Evolutionary conservation across 768 basidiomycete species (phyloP).

Genomic region (Amanita exitialis): DNA sequence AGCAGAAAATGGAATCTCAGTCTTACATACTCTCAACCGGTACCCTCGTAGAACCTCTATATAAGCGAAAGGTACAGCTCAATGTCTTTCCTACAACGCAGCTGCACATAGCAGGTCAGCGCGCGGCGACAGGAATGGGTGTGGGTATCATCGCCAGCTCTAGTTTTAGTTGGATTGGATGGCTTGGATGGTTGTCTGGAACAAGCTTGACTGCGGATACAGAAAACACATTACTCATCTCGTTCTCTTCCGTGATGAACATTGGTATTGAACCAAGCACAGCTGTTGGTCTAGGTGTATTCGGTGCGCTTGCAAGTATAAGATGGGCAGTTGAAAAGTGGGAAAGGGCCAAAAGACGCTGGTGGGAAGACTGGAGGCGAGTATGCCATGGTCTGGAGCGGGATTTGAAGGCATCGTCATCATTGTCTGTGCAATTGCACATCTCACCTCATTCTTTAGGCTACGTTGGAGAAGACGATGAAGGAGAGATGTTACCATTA

Average conservation of each 20-base stretch:
- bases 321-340: constrained; percentile 59
- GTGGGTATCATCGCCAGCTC: constrained; percentile 38
- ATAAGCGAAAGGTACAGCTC: constrained; percentile 42
- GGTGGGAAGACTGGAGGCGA: constrained; percentile 60
- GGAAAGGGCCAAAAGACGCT: constrained; percentile 56
- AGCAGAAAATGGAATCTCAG: constrained; percentile 40
- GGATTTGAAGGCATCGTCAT: constrained; percentile 44
- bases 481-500: constrained; percentile 39
- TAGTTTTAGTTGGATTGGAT: constrained; percentile 51
- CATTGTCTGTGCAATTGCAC: background rate
- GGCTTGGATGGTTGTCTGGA: constrained; percentile 38
- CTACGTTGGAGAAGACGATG: constrained; percentile 33
- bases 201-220: constrained; percentile 21
- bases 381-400: constrained; percentile 53
- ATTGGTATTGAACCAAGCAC: constrained; percentile 44
- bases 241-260: constrained; percentile 2
- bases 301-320: constrained; percentile 38
- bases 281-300: constrained; percentile 46
- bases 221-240: background rate
- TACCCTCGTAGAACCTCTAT: constrained; percentile 41
- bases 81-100: constrained; percentile 41
- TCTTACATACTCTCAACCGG: constrained; percentile 31
- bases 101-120: constrained; percentile 59
- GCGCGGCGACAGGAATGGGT: constrained; percentile 38
- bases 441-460: constrained; percentile 21